A percentile compares a stretch with the other conserved stretches of the same genome.
These are phyloP conservation scores for Ceratobasidium sp. DNA, from an alignment of 1,284 basidiomycete species.

Conservation along the genomic window DNA sequence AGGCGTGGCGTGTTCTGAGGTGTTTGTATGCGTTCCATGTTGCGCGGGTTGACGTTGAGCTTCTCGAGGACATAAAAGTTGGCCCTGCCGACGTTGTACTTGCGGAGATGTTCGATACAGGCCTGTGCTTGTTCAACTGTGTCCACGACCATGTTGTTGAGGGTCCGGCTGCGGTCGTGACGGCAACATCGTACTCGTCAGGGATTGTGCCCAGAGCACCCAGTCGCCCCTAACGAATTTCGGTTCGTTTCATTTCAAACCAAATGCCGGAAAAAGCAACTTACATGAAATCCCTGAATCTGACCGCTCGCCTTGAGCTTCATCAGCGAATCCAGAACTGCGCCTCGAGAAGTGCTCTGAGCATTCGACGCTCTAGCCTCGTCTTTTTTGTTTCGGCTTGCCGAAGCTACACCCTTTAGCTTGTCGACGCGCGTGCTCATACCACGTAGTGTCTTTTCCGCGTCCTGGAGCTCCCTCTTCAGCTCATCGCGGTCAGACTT, in stretches of 20 bases:
- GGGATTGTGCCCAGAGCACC: constrained; percentile 94
- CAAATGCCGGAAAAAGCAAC: constrained; percentile 47
- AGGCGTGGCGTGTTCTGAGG: constrained; percentile 91
- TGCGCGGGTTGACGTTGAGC: constrained; percentile 59
- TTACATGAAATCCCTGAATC: constrained; percentile 86
- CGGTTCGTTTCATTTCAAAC: constrained; percentile 57
- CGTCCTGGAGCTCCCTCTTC: constrained; percentile 59
- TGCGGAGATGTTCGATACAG: constrained; percentile 89
- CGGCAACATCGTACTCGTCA: constrained; percentile 95
- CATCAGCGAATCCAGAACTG: constrained; percentile 83
- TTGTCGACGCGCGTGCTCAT: constrained; percentile 24
- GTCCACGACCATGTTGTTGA: constrained; percentile 94
- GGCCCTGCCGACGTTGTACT: constrained; percentile 90
- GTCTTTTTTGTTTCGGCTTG: constrained; percentile 78
- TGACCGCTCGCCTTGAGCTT: constrained; percentile 79
- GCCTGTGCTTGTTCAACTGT: constrained; percentile 87
- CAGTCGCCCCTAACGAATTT: constrained; percentile 91
- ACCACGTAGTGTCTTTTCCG: constrained; percentile 45
- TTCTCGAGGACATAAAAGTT: constrained; percentile 94
- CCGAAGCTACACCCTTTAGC: constrained; percentile 58
- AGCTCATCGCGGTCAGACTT: constrained; percentile 59
- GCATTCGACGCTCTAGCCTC: constrained; percentile 90
- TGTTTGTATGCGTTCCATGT: constrained; percentile 69
- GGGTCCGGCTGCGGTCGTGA: constrained; percentile 88
- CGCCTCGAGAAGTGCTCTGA: constrained; percentile 83